These are phyloP conservation scores for Isoetes taiwanensis DNA, from an alignment of 75 land plant genomes.

Conservation along the genomic window DNA sequence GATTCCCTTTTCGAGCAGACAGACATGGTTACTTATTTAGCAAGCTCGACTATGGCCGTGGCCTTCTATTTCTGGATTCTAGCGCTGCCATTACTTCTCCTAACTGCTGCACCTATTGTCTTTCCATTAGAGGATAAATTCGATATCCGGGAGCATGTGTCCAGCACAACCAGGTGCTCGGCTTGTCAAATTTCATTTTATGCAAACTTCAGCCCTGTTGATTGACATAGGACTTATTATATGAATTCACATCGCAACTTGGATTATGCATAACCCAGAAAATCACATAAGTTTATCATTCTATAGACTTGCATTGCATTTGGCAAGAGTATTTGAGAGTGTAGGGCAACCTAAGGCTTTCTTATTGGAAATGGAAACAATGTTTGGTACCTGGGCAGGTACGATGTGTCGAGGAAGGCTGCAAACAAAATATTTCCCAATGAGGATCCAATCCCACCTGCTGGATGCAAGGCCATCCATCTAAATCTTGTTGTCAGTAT, in stretches of 20 bases:
- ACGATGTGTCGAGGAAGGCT: conserved; percentile 13
- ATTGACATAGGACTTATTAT: background rate
- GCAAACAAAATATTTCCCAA: background rate
- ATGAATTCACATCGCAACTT: background rate
- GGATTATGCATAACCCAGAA: background rate
- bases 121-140: too few species aligned
- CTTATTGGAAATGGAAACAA: background rate
- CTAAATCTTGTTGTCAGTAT: conserved; percentile 23
- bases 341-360: background rate
- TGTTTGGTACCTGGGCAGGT: conserved; percentile 7
- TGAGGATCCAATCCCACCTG: conserved; percentile 8
- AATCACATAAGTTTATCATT: background rate
- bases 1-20: too few species aligned
- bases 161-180: conserved; percentile 16
- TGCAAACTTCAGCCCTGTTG: background rate
- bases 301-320: background rate
- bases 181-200: too few species aligned
- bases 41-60: too few species aligned
- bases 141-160: conserved; percentile 15
- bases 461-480: conserved; percentile 19
- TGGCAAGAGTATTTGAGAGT: background rate
- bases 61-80: too few species aligned
- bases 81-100: too few species aligned
- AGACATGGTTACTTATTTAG: too few species aligned
- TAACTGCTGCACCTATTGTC: too few species aligned